Conservation (phyloP, 2,329 filamentous ascomycete genomes). For the Hawksworthiomyces lignivorus region DNA sequence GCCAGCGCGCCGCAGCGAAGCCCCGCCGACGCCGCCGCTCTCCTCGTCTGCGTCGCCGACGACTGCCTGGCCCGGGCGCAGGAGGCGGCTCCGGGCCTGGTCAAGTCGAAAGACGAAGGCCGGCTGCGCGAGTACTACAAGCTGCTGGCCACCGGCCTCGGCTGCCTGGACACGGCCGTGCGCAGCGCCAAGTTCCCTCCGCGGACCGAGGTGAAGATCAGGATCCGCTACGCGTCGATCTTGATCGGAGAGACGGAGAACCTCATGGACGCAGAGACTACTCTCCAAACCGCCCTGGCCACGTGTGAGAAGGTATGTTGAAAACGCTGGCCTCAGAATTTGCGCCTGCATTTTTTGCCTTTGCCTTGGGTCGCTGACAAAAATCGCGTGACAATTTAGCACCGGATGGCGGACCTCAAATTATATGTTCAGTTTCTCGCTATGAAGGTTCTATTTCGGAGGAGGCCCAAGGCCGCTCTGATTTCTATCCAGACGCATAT, state of each 20-base stretch:
- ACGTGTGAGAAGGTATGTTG: constrained; percentile 62
- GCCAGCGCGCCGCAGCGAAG: constrained; percentile 24
- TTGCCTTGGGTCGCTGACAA: too few relatives aligned
- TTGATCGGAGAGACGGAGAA: constrained; percentile 72
- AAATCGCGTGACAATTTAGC: too few relatives aligned
- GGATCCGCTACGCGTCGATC: constrained; percentile 63
- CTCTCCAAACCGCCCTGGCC: constrained; percentile 62
- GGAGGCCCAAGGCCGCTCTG: constrained; percentile 63
- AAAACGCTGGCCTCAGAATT: too few relatives aligned
- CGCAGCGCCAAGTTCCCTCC: constrained; percentile 54
- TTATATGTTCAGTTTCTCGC: constrained; percentile 71
- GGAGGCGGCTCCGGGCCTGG: constrained; percentile 40
- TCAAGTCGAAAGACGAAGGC: constrained; percentile 40
- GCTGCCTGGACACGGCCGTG: constrained; percentile 63
- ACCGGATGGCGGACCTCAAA: constrained; percentile 58
- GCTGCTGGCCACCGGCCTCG: constrained; percentile 63
- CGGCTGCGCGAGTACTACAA: constrained; percentile 61
- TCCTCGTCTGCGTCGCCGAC: constrained; percentile 66
- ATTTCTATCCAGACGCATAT: constrained; percentile 65
- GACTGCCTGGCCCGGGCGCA: constrained; percentile 66
- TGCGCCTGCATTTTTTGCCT: too few relatives aligned
- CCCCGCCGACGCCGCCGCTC: constrained; percentile 42
- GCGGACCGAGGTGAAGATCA: constrained; percentile 59
- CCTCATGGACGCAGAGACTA: constrained; percentile 62
- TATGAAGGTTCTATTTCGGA: constrained; percentile 61